Conservation (phyloP, 2,329 filamentous ascomycete genomes). For the Aspergillus felis region DNA sequence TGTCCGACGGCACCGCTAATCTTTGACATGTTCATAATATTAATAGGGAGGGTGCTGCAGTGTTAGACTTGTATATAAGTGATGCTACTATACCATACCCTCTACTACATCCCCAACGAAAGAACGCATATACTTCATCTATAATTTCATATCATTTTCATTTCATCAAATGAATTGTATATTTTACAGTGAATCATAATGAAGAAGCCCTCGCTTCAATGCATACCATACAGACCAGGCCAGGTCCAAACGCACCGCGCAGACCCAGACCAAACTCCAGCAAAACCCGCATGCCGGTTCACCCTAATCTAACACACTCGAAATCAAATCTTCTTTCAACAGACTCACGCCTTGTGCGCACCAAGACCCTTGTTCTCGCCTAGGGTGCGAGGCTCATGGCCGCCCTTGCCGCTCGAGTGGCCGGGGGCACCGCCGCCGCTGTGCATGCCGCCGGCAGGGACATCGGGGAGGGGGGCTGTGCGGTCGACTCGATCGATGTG, state of each 20-base stretch:
- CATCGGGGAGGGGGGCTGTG: conserved; percentile 34
- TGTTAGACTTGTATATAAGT: not conserved
- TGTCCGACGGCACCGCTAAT: not conserved
- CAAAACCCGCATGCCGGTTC: not conserved
- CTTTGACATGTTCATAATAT: not conserved
- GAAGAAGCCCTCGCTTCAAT: not conserved
- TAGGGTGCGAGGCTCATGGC: conserved; percentile 31
- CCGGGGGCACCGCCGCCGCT: conserved; percentile 24
- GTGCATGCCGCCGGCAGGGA: conserved; percentile 23
- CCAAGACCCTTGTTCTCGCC: conserved; percentile 35
- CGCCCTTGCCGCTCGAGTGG: conserved; percentile 34
- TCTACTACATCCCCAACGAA: no score
- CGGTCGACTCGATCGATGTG: conserved; percentile 30
- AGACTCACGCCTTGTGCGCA: conserved; percentile 11
- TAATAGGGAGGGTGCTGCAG: not conserved
- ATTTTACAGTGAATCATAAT: not conserved
- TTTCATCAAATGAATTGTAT: not conserved
- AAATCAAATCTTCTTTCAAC: no score
- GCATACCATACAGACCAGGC: not conserved
- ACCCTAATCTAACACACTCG: no score
- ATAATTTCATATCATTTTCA: not conserved
- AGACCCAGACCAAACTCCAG: not conserved
- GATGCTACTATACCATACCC: not conserved
- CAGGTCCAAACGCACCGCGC: not conserved
- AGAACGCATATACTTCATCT: not conserved